A percentile compares a stretch with the other conserved stretches of the same genome.
Evolutionary conservation across 495 filamentous ascomycete genomes (phyloP).

Genomic region (Aspergillus steynii): DNA sequence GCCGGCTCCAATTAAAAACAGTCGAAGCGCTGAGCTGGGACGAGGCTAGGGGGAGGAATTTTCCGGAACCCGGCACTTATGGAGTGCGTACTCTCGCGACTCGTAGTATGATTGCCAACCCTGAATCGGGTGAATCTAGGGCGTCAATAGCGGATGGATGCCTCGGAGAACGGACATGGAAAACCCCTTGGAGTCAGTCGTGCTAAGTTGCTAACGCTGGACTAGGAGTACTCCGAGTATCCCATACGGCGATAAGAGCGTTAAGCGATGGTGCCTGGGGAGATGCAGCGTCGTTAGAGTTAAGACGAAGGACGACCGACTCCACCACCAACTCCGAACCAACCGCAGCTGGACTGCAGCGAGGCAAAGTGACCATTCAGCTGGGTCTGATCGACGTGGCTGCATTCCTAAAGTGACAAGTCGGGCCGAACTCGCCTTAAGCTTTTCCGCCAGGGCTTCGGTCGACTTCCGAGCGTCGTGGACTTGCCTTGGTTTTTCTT

Average conservation of each 20-base stretch:
- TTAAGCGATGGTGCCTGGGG: neutral
- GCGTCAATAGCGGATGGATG: neutral
- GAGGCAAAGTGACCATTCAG: neutral
- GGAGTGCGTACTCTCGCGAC: neutral
- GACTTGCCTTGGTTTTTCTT: neutral
- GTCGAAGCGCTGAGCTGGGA: neutral
- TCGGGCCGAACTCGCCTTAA: neutral
- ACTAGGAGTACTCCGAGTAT: neutral
- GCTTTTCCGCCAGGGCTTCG: neutral
- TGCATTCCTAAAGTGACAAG: neutral
- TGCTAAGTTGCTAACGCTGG: neutral
- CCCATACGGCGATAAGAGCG: no score
- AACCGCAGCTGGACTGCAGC: neutral
- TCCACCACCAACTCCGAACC: neutral
- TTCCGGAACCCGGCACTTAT: neutral
- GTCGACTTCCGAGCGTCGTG: neutral
- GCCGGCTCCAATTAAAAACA: slow-evolving; percentile 1
- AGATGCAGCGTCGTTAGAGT: neutral
- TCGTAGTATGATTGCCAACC: neutral
- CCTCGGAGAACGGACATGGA: neutral
- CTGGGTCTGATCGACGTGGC: neutral
- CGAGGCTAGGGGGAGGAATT: neutral
- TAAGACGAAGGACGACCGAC: neutral
- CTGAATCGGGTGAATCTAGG: neutral
- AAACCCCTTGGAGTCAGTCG: neutral